Percentiles rank a stretch among this genome's conserved stretches.
These are phyloP conservation scores for Tarenaya hassleriana DNA, from an alignment of 345 rosid species.

Conservation along the genomic window DNA sequence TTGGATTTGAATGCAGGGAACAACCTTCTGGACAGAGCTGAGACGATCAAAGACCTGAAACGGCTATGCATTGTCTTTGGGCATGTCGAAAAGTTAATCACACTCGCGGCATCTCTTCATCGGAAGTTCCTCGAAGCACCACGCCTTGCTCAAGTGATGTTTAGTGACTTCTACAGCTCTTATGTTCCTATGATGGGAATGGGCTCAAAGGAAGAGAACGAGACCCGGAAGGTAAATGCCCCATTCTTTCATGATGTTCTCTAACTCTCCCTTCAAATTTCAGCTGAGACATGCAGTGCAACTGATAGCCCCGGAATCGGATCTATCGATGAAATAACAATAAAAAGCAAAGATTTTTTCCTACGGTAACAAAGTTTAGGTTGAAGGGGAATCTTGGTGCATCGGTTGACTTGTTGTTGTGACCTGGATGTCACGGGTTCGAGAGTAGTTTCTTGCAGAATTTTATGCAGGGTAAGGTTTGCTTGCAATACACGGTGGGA, in stretches of 20 bases:
- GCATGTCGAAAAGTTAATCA: slow-evolving; percentile 65
- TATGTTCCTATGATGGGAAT: slow-evolving; percentile 60
- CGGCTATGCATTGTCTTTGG: slow-evolving; percentile 59
- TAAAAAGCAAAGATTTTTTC: too few relatives aligned
- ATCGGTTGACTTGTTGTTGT: too few relatives aligned
- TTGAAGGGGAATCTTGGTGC: too few relatives aligned
- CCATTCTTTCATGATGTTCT: slow-evolving; percentile 1
- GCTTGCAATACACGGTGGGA: too few relatives aligned
- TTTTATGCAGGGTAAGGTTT: too few relatives aligned
- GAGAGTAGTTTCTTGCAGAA: too few relatives aligned
- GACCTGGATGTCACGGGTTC: too few relatives aligned
- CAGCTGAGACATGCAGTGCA: neutral
- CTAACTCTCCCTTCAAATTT: slow-evolving; percentile 10
- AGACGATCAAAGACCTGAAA: slow-evolving; percentile 57
- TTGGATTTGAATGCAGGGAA: slow-evolving; percentile 43
- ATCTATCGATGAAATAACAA: too few relatives aligned
- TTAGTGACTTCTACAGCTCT: slow-evolving; percentile 51
- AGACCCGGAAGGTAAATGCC: slow-evolving; percentile 18
- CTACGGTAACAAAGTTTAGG: too few relatives aligned
- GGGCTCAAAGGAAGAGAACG: slow-evolving; percentile 32
- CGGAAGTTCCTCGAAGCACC: slow-evolving; percentile 69
- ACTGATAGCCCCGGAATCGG: too few relatives aligned
- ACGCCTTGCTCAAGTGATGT: slow-evolving; percentile 65
- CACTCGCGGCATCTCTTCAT: slow-evolving; percentile 83
- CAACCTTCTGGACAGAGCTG: slow-evolving; percentile 38